Base-by-base conservation (phyloP, 306 rosid species). In the Sesbania bispinosa region DNA sequence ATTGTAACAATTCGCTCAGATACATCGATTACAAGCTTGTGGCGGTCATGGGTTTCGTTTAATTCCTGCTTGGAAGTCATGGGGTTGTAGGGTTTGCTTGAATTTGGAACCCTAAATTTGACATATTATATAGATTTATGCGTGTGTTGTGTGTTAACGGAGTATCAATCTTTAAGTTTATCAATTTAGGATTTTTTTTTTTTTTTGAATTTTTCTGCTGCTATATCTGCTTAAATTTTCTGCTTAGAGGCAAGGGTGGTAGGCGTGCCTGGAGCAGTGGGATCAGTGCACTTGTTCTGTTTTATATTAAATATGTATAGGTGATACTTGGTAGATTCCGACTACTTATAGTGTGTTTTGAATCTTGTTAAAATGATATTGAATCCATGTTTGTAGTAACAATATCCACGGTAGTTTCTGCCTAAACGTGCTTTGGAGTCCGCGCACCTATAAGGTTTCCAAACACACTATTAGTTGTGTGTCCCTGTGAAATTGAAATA, bases 31-130 rank as follows among this genome's bases (percentile, higher is more conserved):
- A 35, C 5, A 42, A 2, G 20, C 33, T 48, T 21, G 15, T 24
- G 7, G 7, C 27, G 14, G 10, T 57, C 26, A 10, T 50, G 16
- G 24, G 29, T 73, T 73, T 62, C 16, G 50, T 58, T 26, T 67
- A 48, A 45, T 45, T 68, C 32, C 11, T 19, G 30, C 33, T 10
- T 21, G 10, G 14, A 72, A 32, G 9, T 30, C 23, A 6, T 19
- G 5, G 38, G 69, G 58, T 58, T 66, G 3, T 77, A 35, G 1
- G 48, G 45, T 16, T 73, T 54, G 26, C 67, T 48, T 68, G 7
- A 41, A 71, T 38, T 36, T 36, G 5, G 47, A 53, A 42, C 61
- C 80, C 46, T 54, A 51, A 63, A 10, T 10, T 39, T 55, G 4
- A 26, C 26, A 18, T 69, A 45, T 69, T 10, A 11, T 29, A 6